These are phyloP conservation scores for Fusarium foetens DNA, from an alignment of 2,329 filamentous ascomycete species.

Conservation along the genomic window DNA sequence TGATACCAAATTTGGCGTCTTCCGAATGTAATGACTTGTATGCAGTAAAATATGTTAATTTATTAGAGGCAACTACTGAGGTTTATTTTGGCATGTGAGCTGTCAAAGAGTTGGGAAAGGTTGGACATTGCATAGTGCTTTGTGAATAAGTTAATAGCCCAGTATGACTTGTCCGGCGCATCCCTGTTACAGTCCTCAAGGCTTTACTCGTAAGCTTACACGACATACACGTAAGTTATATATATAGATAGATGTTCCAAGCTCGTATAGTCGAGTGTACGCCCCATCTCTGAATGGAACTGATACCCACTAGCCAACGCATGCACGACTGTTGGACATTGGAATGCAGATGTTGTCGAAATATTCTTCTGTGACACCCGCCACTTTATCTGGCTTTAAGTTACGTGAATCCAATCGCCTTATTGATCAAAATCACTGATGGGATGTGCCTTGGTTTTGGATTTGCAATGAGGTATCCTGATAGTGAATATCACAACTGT, in stretches of 20 bases:
- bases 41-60: slow-evolving; percentile 7
- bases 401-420: background rate
- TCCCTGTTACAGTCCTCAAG: background rate
- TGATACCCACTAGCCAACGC: background rate
- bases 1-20: slow-evolving; percentile 80
- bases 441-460: background rate
- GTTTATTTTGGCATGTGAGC: background rate
- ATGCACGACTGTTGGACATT: background rate
- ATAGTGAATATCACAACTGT: background rate
- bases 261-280: background rate
- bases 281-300: background rate
- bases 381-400: too few species aligned
- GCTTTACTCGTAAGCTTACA: background rate
- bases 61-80: background rate
- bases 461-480: background rate
- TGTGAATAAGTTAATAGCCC: background rate
- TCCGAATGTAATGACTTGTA: slow-evolving; percentile 73
- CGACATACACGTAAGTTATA: background rate
- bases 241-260: background rate
- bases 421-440: background rate
- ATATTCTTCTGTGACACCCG: background rate
- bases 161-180: background rate
- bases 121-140: background rate
- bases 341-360: background rate
- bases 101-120: background rate